Evolutionary conservation across 352 stramenopile genomes (phyloP), one percentile per base, ranked within the genome.

Genomic region (Peronospora belbahrii): DNA sequence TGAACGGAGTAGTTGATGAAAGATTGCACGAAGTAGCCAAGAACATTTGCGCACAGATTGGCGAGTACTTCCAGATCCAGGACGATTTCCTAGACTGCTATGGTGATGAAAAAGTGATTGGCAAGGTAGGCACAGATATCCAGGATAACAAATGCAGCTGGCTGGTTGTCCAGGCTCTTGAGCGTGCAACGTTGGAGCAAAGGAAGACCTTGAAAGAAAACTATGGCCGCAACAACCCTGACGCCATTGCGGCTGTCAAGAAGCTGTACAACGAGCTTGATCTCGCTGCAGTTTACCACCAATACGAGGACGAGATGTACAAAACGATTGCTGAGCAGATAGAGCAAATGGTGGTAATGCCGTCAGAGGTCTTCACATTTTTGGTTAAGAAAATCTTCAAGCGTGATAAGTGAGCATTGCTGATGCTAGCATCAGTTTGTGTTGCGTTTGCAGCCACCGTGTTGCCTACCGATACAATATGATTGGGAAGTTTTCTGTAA

Each of bases 131-230:
- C 51, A 99, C 96, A 11, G 97, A 99, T 70, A 99, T 99, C 69
- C 89, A 98, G 68, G 97, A 99, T 68, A 98, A 95, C 64, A 99
- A 99, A 73, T 99, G 96, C 74, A 97, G 87, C 55, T 99, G 96
- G 96, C 74, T 99, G 7, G 89, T 99, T 17, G 86, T 97, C 47
- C 87, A 98, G 65, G 96, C 96, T 19, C 74, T 97, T 19, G 46
- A 80, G 24, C 77, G 67, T 6, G 82, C 83, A 4, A 81, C 67
- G 8, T 37, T 44, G 4, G 75, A 74, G 42, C 89, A 97, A 57
- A 88, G 79, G 49, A 66, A 70, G 27, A 61, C 76, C 41, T 67
- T 97, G 4, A 83, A 98, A 65, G 83, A 93, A 44, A 92, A 98
- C 55, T 97, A 98, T 57, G 89, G 87, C 48, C 84, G 88, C 49